phyloP scores from a whole-genome alignment of 495 filamentous ascomycete species.

The Penicillium angulare region DNA sequence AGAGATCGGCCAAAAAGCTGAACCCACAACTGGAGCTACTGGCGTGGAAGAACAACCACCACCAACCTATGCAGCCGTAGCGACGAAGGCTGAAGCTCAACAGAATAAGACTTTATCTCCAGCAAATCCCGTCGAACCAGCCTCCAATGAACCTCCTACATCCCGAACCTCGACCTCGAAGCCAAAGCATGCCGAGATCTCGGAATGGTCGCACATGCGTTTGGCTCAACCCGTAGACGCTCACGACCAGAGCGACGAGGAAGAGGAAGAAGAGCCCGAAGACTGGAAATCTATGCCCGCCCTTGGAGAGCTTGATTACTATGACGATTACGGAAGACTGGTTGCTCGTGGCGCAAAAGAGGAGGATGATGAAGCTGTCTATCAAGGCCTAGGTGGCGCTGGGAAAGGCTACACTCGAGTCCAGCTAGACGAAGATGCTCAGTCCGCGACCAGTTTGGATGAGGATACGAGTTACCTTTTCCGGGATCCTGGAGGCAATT shows the following conservation, averaged over 20 bases:
- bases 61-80: too few species aligned
- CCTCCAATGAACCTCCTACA: constrained; percentile 1
- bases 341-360: constrained; percentile 75
- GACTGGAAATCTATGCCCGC: constrained; percentile 95
- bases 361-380: constrained; percentile 68
- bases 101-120: background rate
- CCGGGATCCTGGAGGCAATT: constrained; percentile 60
- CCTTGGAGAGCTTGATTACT: constrained; percentile 86
- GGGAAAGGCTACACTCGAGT: constrained; percentile 94
- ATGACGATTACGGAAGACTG: constrained; percentile 88
- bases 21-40: background rate
- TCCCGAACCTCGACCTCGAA: constrained; percentile 21
- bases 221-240: constrained; percentile 54
- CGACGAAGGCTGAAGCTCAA: background rate
- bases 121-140: background rate
- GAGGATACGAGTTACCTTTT: constrained; percentile 97
- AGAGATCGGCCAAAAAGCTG: background rate
- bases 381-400: constrained; percentile 76
- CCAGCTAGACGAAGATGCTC: constrained; percentile 87
- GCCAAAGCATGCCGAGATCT: constrained; percentile 40
- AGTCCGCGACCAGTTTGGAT: constrained; percentile 93
- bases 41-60: constrained; percentile 3
- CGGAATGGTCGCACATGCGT: constrained; percentile 91
- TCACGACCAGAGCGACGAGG: constrained; percentile 38
- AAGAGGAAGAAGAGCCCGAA: constrained; percentile 53